Base-by-base conservation (phyloP, 345 rosid genomes). In the Linum tenue region DNA sequence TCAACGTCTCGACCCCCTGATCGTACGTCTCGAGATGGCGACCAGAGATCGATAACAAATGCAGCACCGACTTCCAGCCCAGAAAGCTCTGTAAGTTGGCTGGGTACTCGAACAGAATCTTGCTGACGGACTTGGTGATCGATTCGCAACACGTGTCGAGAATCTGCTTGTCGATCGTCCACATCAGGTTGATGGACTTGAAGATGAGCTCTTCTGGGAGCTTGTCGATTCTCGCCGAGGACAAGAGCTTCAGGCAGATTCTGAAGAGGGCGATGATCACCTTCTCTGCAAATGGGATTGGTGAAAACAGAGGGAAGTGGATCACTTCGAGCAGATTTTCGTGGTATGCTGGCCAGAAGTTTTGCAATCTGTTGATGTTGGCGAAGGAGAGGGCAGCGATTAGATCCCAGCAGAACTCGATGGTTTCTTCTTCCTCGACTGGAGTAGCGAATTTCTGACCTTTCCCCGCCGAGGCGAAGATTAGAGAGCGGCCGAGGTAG, bases 401-500 rank as follows among this genome's bases (percentile, higher is more conserved):
- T 60, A 94, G 70, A 64, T 90, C 99, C 97, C 97, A 94, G 43
- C 92, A 84, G 70, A 94, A 88, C 1, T 78, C 85, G 1, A 86
- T 86, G 0, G 97, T 83, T 69, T 88, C 99, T 80, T 90, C 97
- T 43, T 90, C 99, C 66, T 94, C 99, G 31, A 82, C 69, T 0
- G 92, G 85, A 0, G 99, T 90, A 72, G 89, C 90, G 64, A 94
- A 90, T 74, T 90, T 90, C 56, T 92, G 98, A 65, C 97, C 98
- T 75, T 86, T 88, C 8, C 98, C 98, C 0, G 85, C 98, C 2
- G 97, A 96, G 11, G 98, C 91, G 56, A 84, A 92, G 65, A 92
- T 90, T 10, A 92, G 42, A 16, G 89, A 86, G 22, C 94, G 87
- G 0, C 96, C 97, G 7, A 92, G 85, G 69, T 84, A 79, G 16